A percentile compares a stretch with the other conserved stretches of the same genome.
Conservation (phyloP, 2,329 filamentous ascomycete genomes). For the Hypoxylon sp. region DNA sequence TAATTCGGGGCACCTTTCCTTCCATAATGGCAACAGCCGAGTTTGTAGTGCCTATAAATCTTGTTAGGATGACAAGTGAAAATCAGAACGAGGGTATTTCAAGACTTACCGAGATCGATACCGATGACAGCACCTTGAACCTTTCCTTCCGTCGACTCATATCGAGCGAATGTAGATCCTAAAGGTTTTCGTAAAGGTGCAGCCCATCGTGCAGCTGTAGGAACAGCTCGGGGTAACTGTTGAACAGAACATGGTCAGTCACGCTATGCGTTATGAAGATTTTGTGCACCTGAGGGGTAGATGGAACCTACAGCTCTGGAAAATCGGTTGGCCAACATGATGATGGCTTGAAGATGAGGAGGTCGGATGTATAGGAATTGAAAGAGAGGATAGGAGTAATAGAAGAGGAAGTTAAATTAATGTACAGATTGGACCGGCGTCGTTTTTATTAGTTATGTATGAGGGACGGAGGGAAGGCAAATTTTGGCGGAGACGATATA, state of each 20-base stretch:
- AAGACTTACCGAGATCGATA: constrained; percentile 90
- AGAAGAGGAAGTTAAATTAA: constrained; percentile 44
- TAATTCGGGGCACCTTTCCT: constrained; percentile 93
- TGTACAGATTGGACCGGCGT: constrained; percentile 43
- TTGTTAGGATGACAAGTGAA: too few species aligned
- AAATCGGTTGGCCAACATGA: constrained; percentile 77
- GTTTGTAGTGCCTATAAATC: constrained; percentile 84
- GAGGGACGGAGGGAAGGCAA: constrained; percentile 31
- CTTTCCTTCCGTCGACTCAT: constrained; percentile 83
- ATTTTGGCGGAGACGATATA: constrained; percentile 31
- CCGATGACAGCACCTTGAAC: constrained; percentile 96
- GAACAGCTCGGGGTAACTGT: constrained; percentile 80
- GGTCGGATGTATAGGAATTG: constrained; percentile 43
- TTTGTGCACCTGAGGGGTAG: constrained; percentile 8
- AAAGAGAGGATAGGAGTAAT: constrained; percentile 44
- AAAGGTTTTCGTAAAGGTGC: constrained; percentile 74
- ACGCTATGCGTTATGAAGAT: constrained; percentile 31
- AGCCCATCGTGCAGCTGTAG: constrained; percentile 73
- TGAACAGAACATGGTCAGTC: constrained; percentile 24
- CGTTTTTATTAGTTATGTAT: constrained; percentile 41
- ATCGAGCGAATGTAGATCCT: constrained; percentile 77
- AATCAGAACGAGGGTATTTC: too few species aligned
- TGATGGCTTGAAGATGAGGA: constrained; percentile 47
- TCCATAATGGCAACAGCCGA: constrained; percentile 98
- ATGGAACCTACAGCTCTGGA: constrained; percentile 74